These are phyloP conservation scores for Trichophyton mentagrophytes DNA, from an alignment of 2,329 filamentous ascomycete species.

Conservation along the genomic window DNA sequence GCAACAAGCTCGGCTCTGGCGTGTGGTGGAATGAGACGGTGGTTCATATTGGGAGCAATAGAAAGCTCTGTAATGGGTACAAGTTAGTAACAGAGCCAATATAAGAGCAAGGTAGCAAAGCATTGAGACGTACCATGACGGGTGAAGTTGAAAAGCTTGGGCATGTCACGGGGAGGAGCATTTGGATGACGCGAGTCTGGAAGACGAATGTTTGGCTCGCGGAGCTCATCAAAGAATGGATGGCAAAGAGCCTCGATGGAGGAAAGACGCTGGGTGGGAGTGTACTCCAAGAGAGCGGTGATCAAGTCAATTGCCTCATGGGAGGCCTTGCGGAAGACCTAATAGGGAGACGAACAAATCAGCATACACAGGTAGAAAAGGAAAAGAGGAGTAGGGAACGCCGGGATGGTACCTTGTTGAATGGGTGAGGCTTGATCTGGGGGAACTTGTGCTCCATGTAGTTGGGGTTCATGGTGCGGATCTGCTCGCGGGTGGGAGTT, in stretches of 20 bases:
- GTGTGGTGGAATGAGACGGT: slow-evolving; percentile 74
- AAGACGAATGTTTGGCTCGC: slow-evolving; percentile 78
- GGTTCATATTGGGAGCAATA: slow-evolving; percentile 80
- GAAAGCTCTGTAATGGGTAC: slow-evolving; percentile 59
- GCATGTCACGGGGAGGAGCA: slow-evolving; percentile 66
- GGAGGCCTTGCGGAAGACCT: slow-evolving; percentile 94
- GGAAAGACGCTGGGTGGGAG: slow-evolving; percentile 83
- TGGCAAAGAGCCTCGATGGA: slow-evolving; percentile 96
- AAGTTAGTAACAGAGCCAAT: neutral
- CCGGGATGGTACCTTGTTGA: slow-evolving; percentile 58
- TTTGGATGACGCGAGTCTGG: slow-evolving; percentile 88
- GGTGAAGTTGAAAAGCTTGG: slow-evolving; percentile 82
- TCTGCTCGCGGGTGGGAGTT: slow-evolving; percentile 92
- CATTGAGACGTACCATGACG: slow-evolving; percentile 59
- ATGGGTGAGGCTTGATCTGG: slow-evolving; percentile 98
- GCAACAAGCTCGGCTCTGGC: slow-evolving; percentile 60
- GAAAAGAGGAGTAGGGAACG: too few relatives aligned
- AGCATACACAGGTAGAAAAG: neutral
- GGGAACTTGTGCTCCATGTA: slow-evolving; percentile 99
- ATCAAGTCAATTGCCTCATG: slow-evolving; percentile 89
- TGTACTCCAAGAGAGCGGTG: slow-evolving; percentile 87
- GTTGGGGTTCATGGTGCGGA: slow-evolving; percentile 99
- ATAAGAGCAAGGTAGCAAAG: neutral
- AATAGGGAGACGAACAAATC: neutral
- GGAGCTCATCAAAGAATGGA: slow-evolving; percentile 94